phyloP scores from a whole-genome alignment of 2,329 filamentous ascomycete species.

The Dactylellina parvicollis region DNA sequence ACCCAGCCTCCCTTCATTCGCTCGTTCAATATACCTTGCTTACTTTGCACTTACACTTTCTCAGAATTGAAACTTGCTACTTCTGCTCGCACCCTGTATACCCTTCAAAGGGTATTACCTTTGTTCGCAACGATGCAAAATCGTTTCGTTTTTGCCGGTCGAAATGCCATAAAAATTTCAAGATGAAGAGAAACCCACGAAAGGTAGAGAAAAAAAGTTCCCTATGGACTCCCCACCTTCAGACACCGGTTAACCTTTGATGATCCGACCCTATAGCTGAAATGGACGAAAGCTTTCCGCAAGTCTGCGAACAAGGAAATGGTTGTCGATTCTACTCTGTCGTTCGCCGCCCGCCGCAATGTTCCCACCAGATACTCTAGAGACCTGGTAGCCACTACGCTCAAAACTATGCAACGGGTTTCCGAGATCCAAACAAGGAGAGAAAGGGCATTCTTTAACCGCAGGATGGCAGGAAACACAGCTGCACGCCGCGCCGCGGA shows the following conservation, averaged over 20 bases:
- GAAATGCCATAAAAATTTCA: conserved; percentile 71
- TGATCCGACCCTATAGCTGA: conserved; percentile 68
- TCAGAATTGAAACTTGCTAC: conserved; percentile 73
- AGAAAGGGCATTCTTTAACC: conserved; percentile 93
- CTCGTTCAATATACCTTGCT: background rate
- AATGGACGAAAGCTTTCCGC: conserved; percentile 95
- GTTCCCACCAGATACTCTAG: conserved; percentile 95
- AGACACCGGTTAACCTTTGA: background rate
- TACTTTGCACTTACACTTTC: background rate
- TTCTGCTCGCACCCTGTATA: conserved; percentile 77
- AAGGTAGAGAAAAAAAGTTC: conserved; percentile 21
- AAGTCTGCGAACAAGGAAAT: conserved; percentile 84
- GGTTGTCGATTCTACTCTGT: conserved; percentile 92
- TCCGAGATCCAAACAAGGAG: conserved; percentile 82
- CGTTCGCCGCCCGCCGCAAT: conserved; percentile 92
- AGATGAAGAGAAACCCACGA: conserved; percentile 58
- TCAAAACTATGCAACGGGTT: conserved; percentile 91
- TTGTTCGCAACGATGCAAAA: conserved; percentile 73
- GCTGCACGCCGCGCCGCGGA: conserved; percentile 81
- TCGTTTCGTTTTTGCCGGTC: conserved; percentile 74
- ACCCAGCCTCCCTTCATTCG: background rate
- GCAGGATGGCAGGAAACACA: conserved; percentile 89
- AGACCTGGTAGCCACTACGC: conserved; percentile 84
- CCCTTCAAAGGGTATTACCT: conserved; percentile 73
- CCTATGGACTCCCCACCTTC: background rate